Evolutionary conservation across 2,329 filamentous ascomycete species (phyloP).

Genomic region (Xylaria arbuscula): DNA sequence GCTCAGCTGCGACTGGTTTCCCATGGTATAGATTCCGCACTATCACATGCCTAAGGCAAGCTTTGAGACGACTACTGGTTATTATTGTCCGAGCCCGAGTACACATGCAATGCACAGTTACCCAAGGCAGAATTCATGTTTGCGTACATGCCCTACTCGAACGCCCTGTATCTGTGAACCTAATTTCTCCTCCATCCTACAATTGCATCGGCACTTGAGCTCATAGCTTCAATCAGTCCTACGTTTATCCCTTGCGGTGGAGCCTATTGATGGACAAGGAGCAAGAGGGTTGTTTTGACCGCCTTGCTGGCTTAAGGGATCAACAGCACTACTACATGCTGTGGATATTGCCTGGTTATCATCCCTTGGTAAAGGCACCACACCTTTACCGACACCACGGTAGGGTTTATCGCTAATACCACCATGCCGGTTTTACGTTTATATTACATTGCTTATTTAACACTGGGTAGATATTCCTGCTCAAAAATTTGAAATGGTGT

Average conservation of each 20-base stretch:
- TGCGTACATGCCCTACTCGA: no score
- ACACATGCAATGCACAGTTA: slow-evolving; percentile 8
- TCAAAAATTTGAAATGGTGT: neutral
- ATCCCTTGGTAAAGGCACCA: neutral
- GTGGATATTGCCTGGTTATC: neutral
- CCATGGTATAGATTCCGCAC: neutral
- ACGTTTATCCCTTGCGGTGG: neutral
- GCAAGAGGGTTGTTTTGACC: neutral
- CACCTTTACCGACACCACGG: neutral
- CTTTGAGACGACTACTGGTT: neutral
- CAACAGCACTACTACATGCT: neutral
- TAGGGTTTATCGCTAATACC: neutral
- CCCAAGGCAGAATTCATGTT: slow-evolving; percentile 17
- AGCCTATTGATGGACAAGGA: neutral
- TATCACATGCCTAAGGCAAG: neutral
- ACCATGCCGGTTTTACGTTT: neutral
- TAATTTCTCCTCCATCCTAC: neutral
- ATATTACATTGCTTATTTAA: no score
- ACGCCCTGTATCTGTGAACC: neutral
- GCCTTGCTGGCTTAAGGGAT: neutral
- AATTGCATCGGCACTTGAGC: neutral
- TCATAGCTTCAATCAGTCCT: neutral
- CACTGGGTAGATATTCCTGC: neutral
- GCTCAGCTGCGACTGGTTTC: neutral
- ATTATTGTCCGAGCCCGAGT: neutral